Evolutionary conservation across 192 early-diverging fungal genomes (phyloP), one percentile per base, ranked within the genome.

Genomic region (Piromyces finnis): DNA sequence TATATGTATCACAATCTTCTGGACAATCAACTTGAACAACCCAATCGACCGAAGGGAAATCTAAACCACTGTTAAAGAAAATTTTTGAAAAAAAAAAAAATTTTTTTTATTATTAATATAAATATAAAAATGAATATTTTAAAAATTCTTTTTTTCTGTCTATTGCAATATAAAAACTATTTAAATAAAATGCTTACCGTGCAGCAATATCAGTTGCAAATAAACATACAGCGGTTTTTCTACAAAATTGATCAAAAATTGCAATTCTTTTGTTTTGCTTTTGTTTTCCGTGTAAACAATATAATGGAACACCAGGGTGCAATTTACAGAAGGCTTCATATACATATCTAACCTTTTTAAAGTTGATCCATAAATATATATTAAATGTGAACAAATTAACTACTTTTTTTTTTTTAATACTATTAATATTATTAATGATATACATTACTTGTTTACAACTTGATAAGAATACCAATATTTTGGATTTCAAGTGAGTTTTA

Each of bases 21-120:
- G 98, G 98, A 79, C 95, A 97, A 84, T 99, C 98, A 78, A 97
- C 82, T 81, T 99, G 98, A 59, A 99, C 89, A 32, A 99, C 98
- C 98, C 98, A 99, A 84, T 99, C 95, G 9, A 99, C 97, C 17
- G 95, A 93, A 0, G 98, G 97, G 82, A 99, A 97, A 86, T 99
- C 98, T 37, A 99, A 87, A 29, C 98, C 98, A 82, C 85, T 84
- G 16, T 28, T 82, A 32, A 6, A 32, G 3, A 32, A 32, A 32
- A 32, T 32, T 32, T 32, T 32, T 32, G 9, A 32, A 32, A n/a
- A n/a, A n/a, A n/a, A n/a, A n/a, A n/a, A n/a, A n/a, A n/a, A n/a
- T n/a, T n/a, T n/a, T 29, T n/a, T 30, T 28, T 22, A 86, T 77
- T 32, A 29, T 28, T 59, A 59, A 29, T 15, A 35, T 35, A n/a